Percentiles rank a stretch among this genome's conserved stretches.
Conservation (phyloP, 2,329 filamentous ascomycete species). For the Aspergillus ruber region DNA sequence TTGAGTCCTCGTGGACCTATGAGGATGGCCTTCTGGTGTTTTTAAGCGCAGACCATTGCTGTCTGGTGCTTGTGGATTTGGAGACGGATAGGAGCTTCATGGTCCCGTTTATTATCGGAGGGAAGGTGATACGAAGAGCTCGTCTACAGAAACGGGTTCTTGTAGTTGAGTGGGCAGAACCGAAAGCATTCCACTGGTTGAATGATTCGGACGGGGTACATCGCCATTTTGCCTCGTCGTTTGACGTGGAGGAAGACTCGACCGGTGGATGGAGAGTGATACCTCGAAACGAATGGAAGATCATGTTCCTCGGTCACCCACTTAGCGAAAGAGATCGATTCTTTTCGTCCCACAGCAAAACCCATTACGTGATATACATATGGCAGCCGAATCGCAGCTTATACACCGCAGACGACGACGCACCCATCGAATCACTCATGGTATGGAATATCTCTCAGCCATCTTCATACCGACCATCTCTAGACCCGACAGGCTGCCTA, state of each 20-base stretch:
- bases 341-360: conserved; percentile 54
- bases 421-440: conserved; percentile 52
- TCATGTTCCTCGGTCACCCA: conserved; percentile 52
- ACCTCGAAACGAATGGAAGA: conserved; percentile 56
- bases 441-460: conserved; percentile 54
- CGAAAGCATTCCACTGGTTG: conserved; percentile 45
- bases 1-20: conserved; percentile 48
- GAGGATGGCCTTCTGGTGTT: conserved; percentile 54
- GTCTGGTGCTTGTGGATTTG: conserved; percentile 46
- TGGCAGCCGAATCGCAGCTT: conserved; percentile 55
- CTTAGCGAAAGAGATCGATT: conserved; percentile 54
- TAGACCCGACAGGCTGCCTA: conserved; percentile 40
- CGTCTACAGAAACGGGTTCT: conserved; percentile 50
- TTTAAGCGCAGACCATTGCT: conserved; percentile 31
- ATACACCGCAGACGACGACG: conserved; percentile 49
- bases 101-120: conserved; percentile 47
- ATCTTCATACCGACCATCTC: conserved; percentile 46
- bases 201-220: conserved; percentile 48
- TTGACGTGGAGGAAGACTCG: conserved; percentile 38
- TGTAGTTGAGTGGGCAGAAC: conserved; percentile 59
- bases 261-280: conserved; percentile 37
- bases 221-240: conserved; percentile 56
- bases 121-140: conserved; percentile 50
- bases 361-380: conserved; percentile 56
- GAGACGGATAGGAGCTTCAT: conserved; percentile 36